A percentile compares a stretch with the other conserved stretches of the same genome.
Evolutionary conservation across 1,284 basidiomycete species (phyloP).

Genomic region (Heterobasidion occidentale): DNA sequence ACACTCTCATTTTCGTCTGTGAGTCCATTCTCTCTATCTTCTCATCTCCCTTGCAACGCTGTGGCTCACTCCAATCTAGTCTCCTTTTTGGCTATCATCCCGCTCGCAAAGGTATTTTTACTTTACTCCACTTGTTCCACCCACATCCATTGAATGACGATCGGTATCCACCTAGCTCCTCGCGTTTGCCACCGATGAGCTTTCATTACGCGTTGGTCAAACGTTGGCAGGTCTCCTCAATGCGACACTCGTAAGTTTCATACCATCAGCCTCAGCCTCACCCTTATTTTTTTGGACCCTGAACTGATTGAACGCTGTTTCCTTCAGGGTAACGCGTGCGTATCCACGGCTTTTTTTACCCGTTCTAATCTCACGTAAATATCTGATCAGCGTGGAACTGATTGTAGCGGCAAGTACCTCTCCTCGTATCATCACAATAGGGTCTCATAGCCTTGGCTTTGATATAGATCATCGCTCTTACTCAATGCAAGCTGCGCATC

Average conservation of each 20-base stretch:
- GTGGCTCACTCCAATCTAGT: slow-evolving; percentile 28
- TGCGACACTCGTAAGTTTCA: slow-evolving; percentile 64
- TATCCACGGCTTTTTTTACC: slow-evolving; percentile 8
- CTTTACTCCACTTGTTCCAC: not conserved
- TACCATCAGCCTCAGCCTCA: not conserved
- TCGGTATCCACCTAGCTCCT: slow-evolving; percentile 43
- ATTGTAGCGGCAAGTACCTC: slow-evolving; percentile 60
- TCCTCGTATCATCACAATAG: not conserved
- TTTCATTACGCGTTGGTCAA: slow-evolving; percentile 78
- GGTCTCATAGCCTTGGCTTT: slow-evolving; percentile 2
- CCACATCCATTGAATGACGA: not conserved
- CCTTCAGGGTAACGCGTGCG: slow-evolving; percentile 69
- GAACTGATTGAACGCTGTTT: slow-evolving; percentile 2
- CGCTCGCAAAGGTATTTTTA: slow-evolving; percentile 57
- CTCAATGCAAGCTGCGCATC: slow-evolving; percentile 73
- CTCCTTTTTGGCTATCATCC: slow-evolving; percentile 67
- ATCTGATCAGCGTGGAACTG: slow-evolving; percentile 55
- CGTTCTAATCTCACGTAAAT: not conserved
- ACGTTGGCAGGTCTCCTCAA: slow-evolving; percentile 82
- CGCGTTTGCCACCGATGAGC: slow-evolving; percentile 83
- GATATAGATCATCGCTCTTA: slow-evolving; percentile 69
- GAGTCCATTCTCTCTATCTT: slow-evolving; percentile 19
- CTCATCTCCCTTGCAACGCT: not conserved
- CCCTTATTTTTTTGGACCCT: slow-evolving; percentile 2
- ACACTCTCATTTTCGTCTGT: slow-evolving; percentile 71